A percentile compares a stretch with the other conserved stretches of the same genome.
phyloP scores from a whole-genome alignment of 2,329 filamentous ascomycete species.

The Colletotrichum lentis region DNA sequence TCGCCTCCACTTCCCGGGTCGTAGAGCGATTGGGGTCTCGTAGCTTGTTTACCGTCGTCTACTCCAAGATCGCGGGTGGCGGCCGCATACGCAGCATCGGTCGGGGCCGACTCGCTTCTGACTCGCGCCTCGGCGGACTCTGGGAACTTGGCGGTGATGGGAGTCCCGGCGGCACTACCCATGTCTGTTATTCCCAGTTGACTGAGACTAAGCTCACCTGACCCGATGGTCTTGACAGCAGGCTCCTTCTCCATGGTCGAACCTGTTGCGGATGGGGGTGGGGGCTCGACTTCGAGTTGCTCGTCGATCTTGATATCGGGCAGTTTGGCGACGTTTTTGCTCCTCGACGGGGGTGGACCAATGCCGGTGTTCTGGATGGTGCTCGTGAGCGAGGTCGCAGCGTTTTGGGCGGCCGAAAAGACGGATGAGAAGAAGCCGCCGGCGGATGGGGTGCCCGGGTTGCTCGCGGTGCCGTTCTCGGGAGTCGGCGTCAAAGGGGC shows the following conservation, averaged over 20 bases:
- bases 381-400: constrained; percentile 77
- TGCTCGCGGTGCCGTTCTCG: constrained; percentile 65
- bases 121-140: constrained; percentile 57
- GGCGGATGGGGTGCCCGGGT: constrained; percentile 59
- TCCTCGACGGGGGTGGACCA: constrained; percentile 52
- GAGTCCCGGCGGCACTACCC: constrained; percentile 62
- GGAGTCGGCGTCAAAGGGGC: constrained; percentile 78
- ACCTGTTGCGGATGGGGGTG: constrained; percentile 40
- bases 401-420: constrained; percentile 91
- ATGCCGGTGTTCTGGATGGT: constrained; percentile 74
- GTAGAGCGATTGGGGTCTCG: constrained; percentile 59
- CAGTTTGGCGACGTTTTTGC: constrained; percentile 49
- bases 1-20: constrained; percentile 63
- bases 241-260: constrained; percentile 65
- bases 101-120: constrained; percentile 68
- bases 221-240: constrained; percentile 87
- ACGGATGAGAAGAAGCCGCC: constrained; percentile 92
- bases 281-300: constrained; percentile 56
- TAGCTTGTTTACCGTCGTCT: constrained; percentile 46
- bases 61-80: constrained; percentile 48
- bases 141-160: constrained; percentile 63
- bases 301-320: constrained; percentile 47
- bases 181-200: constrained; percentile 80
- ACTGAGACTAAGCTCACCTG: constrained; percentile 86
- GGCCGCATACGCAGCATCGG: constrained; percentile 49